Conservation (phyloP, 495 filamentous ascomycete species). For the Podospora bellae-mahoneyi region DNA sequence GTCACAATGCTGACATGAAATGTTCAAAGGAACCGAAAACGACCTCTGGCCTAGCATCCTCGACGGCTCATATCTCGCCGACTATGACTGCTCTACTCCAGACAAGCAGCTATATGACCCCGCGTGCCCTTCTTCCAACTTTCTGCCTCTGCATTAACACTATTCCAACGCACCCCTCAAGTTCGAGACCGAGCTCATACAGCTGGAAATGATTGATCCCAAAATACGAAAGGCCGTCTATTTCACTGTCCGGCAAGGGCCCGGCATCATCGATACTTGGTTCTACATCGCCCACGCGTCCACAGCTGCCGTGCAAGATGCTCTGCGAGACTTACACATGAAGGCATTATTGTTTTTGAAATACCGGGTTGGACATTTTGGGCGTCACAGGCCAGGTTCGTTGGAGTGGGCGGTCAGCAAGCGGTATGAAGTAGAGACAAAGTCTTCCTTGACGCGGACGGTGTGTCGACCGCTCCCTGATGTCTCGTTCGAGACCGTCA, state of each 20-base stretch:
- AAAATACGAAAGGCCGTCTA: no score
- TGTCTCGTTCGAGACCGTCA: no score
- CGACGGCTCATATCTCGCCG: neutral
- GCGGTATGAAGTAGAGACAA: neutral
- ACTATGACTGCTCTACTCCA: neutral
- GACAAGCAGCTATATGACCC: neutral
- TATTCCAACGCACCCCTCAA: no score
- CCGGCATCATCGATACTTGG: neutral
- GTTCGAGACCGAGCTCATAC: no score
- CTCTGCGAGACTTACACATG: neutral
- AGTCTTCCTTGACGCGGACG: neutral
- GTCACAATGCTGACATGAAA: no score
- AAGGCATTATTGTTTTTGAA: neutral
- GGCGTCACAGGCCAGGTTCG: neutral
- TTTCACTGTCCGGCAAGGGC: neutral
- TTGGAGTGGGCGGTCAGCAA: neutral
- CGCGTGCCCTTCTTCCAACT: neutral
- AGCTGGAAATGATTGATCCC: no score
- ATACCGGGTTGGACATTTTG: neutral
- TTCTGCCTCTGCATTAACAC: no score
- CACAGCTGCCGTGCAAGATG: neutral
- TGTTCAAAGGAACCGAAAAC: neutral
- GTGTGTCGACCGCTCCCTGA: neutral
- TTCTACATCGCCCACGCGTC: neutral
- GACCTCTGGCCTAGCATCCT: neutral